Evolutionary conservation across 148 eudicot genomes (phyloP), one percentile per base, ranked within the genome.

Genomic region (Heliosperma pusillum): DNA sequence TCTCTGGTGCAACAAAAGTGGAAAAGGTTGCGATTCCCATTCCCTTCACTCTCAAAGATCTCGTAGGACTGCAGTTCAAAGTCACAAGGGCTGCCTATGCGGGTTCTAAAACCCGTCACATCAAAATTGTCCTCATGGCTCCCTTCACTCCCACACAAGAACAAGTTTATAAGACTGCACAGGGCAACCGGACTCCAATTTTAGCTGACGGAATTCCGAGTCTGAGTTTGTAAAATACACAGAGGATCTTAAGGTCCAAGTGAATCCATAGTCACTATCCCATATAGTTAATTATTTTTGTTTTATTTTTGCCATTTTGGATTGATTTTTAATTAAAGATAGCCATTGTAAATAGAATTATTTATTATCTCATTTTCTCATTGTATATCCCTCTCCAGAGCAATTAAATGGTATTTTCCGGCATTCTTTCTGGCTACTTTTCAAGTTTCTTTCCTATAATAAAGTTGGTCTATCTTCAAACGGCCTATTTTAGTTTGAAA

Each of bases 1-100:
- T 44, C 60, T 10, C 70, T 90, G 85, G 75, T 57, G 36, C 77
- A 55, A 56, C 83, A 78, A 77, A 82, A 77, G 79, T 91, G 93
- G 97, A 90, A 83, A 80, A 85, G 89, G 81, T 69, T 86, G 70
- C 68, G 89, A 58, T 69, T 89, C 56, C 84, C 73, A 44, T 63
- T 88, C 69, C 91, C 91, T 69, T 61, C 42, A 27, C 66, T 81
- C 77, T 64, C 63, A 40, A 83, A 82, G 76, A 27, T 83, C 59
- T 73, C 80, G 24, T 79, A 80, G 70, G 67, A 17, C 62, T 47
- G 4, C 59, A 50, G 55, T 12, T 47, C 4, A 17, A 50, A 50
- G 55, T 16, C 55, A 16, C 17, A 50, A 50, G 19, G 17, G 55
- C 1, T 50, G 55, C 0, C 17, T 50, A 50, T 50, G 10, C 5